Evolutionary conservation across 2,329 filamentous ascomycete species (phyloP).

Genomic region (Lachnellula hyalina): DNA sequence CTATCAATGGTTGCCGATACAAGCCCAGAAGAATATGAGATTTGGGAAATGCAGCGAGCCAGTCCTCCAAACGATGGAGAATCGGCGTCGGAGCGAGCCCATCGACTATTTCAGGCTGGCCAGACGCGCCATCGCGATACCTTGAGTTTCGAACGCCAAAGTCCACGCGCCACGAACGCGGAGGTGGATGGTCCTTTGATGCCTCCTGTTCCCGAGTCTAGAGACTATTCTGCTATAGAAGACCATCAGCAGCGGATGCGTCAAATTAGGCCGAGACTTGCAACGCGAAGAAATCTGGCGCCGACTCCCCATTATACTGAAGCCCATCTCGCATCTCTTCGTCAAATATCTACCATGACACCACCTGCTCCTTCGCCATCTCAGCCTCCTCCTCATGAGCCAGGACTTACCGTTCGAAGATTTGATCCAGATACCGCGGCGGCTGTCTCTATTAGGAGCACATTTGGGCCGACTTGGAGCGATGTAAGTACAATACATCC

Average conservation of each 20-base stretch:
- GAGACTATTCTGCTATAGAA: slow-evolving; percentile 21
- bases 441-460: not conserved
- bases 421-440: not conserved
- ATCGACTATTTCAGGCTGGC: slow-evolving; percentile 18
- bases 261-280: slow-evolving; percentile 18
- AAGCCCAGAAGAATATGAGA: slow-evolving; percentile 14
- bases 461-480: not conserved
- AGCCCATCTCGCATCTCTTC: slow-evolving; percentile 14
- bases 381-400: slow-evolving; percentile 2
- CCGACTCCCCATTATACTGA: slow-evolving; percentile 24
- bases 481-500: not conserved
- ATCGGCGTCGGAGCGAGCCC: slow-evolving; percentile 7
- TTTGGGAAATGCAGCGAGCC: slow-evolving; percentile 11
- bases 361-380: slow-evolving; percentile 14
- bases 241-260: slow-evolving; percentile 18
- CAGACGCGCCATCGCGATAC: slow-evolving; percentile 17
- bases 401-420: slow-evolving; percentile 1
- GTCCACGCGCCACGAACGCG: slow-evolving; percentile 2
- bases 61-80: slow-evolving; percentile 7
- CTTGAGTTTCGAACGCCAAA: slow-evolving; percentile 20
- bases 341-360: slow-evolving; percentile 1
- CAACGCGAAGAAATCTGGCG: slow-evolving; percentile 13
- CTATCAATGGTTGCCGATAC: slow-evolving; percentile 13
- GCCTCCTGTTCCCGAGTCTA: slow-evolving; percentile 29
- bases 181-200: slow-evolving; percentile 23